Evolutionary conservation across 768 basidiomycete genomes (phyloP), one percentile per base, ranked within the genome.

Genomic region (Kwoniella botswanensis): DNA sequence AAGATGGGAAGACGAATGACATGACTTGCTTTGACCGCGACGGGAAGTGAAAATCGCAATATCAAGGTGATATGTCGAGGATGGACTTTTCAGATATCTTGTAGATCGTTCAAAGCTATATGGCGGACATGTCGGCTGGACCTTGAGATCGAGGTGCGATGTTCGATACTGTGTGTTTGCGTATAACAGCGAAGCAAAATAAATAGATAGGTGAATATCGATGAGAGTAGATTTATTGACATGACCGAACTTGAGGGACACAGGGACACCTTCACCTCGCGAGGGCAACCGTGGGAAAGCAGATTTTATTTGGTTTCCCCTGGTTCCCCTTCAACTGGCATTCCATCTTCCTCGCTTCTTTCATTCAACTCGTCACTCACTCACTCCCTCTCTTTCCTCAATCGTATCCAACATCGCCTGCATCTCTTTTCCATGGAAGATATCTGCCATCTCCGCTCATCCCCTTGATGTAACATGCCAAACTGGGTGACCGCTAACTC

Each of bases 1-100:
- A 83, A 22, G 78, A 98, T 87, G 94, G 88, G 85, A 99, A 99
- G 67, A 78, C 75, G 81, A 86, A 86, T 43, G 85, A 85, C 85
- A 86, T 86, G 6, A 53, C 68, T 18, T 4, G 50, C n/a, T 22
- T 13, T 12, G 10, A 43, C 44, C 44, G 43, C 24, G 44, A 9
- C 21, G 4, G 1, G 13, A 52, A 63, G 17, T 52, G 58, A 46
- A 26, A 18, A 54, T 10, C 24, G 22, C 0, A 41, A 43, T 26
- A 4, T 26, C 26, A 4, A 26, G 26, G 26, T 2, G 4, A 26
- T 26, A 26, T 26, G n/a, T 67, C 24, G 66, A 1, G n/a, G 21
- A 4, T 12, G 4, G 26, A 3, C 29, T 15, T 58, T 3, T 12
- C 29, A 22, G 18, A 17, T 43, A 2, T 50, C 11, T 35, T 18